Percentiles rank a stretch among this genome's conserved stretches.
These are phyloP conservation scores for Tribonema minus DNA, from an alignment of 108 stramenopile species.

Conservation along the genomic window DNA sequence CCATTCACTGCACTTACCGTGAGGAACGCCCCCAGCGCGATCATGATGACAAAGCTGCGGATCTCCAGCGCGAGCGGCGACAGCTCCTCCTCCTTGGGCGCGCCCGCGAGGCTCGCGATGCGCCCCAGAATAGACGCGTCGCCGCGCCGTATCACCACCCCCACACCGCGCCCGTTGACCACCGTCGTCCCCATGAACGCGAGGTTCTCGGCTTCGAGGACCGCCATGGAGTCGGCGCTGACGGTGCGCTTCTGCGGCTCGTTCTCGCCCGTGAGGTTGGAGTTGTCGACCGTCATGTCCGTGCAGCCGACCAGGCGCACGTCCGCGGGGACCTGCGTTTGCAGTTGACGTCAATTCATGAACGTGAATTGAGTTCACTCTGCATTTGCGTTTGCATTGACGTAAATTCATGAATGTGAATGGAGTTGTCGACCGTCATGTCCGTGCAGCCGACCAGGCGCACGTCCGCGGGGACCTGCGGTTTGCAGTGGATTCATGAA, in stretches of 20 bases:
- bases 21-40: no score
- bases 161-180: constrained; percentile 6
- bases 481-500: no score
- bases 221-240: background rate
- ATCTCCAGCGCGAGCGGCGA: constrained; percentile 22
- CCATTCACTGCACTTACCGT: constrained; percentile 2
- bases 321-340: constrained; percentile 20
- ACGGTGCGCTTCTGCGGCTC: background rate
- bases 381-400: no score
- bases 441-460: constrained; percentile 7
- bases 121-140: background rate
- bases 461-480: constrained; percentile 24
- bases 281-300: constrained; percentile 21
- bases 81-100: background rate
- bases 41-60: constrained; percentile 10
- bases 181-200: constrained; percentile 29
- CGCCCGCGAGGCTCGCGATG: background rate
- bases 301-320: constrained; percentile 11
- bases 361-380: no score
- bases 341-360: no score
- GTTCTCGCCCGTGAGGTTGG: constrained; percentile 16
- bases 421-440: constrained; percentile 24
- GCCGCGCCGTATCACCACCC: constrained; percentile 14
- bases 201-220: constrained; percentile 28
- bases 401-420: no score